Evolutionary conservation across 2,329 filamentous ascomycete species (phyloP).

Genomic region (Colletotrichum sp.): DNA sequence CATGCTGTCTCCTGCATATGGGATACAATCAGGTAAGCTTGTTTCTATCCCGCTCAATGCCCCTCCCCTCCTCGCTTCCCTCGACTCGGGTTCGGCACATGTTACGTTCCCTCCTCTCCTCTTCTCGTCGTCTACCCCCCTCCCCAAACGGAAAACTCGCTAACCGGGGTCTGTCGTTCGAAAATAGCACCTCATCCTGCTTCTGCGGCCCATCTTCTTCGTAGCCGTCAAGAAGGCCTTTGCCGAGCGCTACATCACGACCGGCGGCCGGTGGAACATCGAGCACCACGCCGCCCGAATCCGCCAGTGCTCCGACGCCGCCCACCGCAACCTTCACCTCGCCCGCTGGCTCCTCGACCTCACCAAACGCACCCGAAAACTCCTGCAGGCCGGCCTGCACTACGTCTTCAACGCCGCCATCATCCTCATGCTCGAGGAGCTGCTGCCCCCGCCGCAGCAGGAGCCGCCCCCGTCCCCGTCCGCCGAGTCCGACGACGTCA

Average conservation of each 20-base stretch:
- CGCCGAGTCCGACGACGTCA: conserved; percentile 35
- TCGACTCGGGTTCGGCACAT: background rate
- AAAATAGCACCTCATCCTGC: conserved; percentile 50
- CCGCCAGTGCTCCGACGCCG: conserved; percentile 45
- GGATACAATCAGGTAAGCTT: conserved; percentile 40
- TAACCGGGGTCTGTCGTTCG: background rate
- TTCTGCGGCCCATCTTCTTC: conserved; percentile 53
- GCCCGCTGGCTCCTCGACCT: conserved; percentile 43
- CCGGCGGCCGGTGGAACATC: conserved; percentile 27
- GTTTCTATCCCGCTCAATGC: background rate
- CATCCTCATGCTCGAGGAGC: conserved; percentile 50
- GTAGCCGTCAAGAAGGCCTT: conserved; percentile 51
- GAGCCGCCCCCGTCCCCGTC: conserved; percentile 19
- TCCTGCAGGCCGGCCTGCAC: conserved; percentile 50
- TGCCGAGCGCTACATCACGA: conserved; percentile 40
- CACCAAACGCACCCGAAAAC: conserved; percentile 38
- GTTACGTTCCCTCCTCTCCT: background rate
- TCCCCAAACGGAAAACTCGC: background rate
- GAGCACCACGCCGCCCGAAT: conserved; percentile 35
- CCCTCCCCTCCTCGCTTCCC: conserved; percentile 29
- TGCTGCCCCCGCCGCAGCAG: conserved; percentile 39
- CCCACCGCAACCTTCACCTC: conserved; percentile 49
- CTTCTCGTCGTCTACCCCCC: background rate
- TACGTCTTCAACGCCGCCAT: conserved; percentile 56
- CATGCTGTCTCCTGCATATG: conserved; percentile 53